These are phyloP conservation scores for Carallia brachiata DNA, from an alignment of 345 rosid genomes.

Conservation along the genomic window DNA sequence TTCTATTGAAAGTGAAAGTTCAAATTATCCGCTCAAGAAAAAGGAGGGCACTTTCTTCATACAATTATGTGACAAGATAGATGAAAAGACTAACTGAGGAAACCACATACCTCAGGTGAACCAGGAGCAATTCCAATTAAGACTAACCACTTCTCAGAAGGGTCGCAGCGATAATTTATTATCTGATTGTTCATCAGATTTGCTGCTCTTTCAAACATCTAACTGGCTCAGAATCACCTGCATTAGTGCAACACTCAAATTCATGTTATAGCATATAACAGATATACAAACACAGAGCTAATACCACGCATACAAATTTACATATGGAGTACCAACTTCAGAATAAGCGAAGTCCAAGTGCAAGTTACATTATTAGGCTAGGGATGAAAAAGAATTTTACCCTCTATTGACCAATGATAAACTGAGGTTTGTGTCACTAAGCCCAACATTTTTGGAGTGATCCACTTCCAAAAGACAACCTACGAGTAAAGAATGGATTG, in stretches of 20 bases:
- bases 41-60: too few species aligned
- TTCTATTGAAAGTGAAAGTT: background rate
- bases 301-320: background rate
- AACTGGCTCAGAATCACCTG: constrained; percentile 94
- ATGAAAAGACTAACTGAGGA: background rate
- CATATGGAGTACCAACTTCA: background rate
- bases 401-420: constrained; percentile 99
- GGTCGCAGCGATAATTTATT: constrained; percentile 91
- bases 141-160: constrained; percentile 97
- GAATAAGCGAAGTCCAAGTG: background rate
- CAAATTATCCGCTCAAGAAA: background rate
- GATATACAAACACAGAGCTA: background rate
- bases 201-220: constrained; percentile 95
- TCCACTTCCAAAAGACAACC: constrained; percentile 99
- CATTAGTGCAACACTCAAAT: background rate
- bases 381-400: constrained; percentile 25
- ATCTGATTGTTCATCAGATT: constrained; percentile 93
- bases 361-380: background rate
- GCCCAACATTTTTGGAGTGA: constrained; percentile 86
- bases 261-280: background rate
- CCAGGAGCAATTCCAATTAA: constrained; percentile 99
- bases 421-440: constrained; percentile 83
- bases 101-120: constrained; percentile 73
- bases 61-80: background rate
- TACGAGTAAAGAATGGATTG: constrained; percentile 19